Evolutionary conservation across 73 alveolate species (phyloP).

Genomic region (Tetrahymena elliotti): DNA sequence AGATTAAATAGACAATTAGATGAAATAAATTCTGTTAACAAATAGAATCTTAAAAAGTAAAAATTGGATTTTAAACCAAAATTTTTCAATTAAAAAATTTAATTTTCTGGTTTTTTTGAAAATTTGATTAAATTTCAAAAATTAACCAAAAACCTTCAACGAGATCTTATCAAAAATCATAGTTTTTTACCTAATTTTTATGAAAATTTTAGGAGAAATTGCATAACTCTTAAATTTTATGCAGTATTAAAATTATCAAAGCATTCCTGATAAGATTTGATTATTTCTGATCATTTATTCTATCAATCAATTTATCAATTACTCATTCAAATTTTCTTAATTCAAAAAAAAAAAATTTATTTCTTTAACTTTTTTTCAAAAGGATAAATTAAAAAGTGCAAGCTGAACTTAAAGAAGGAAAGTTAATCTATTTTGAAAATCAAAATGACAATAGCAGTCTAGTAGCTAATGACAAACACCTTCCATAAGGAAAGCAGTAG

Average conservation of each 20-base stretch:
- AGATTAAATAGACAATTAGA: neutral
- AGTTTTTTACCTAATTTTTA: neutral
- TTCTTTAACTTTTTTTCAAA: neutral
- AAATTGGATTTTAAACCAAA: neutral
- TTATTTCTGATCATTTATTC: neutral
- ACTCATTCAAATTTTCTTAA: too few relatives aligned
- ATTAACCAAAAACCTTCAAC: neutral
- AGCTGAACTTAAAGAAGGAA: neutral
- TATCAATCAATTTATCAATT: neutral
- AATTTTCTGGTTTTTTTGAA: neutral
- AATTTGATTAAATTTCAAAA: neutral
- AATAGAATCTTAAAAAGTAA: neutral
- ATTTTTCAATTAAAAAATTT: neutral
- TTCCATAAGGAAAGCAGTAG: neutral
- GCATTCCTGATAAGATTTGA: neutral
- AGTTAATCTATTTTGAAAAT: neutral
- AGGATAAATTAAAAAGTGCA: neutral
- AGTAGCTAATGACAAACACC: neutral
- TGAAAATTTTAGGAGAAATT: neutral
- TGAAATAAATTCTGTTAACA: neutral
- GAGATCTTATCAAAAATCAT: neutral
- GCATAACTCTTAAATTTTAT: neutral
- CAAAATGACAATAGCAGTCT: neutral
- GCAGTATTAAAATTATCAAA: neutral
- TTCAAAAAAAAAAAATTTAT: too few relatives aligned